Conservation (phyloP, 2,329 filamentous ascomycete species). For the Claviceps sp. region DNA sequence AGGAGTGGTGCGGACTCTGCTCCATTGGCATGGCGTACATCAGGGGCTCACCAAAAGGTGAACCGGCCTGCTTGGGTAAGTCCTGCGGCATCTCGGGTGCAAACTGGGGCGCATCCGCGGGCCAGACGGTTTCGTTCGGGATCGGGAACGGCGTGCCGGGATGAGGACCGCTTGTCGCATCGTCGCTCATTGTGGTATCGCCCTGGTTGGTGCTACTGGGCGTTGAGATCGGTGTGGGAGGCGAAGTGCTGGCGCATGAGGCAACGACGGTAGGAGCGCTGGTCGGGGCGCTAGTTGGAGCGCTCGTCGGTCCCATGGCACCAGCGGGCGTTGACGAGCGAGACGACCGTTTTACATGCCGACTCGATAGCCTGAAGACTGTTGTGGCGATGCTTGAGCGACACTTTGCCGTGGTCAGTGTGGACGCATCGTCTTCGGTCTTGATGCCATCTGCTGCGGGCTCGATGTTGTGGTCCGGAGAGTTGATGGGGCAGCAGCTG, state of each 20-base stretch:
- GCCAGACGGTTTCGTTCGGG: slow-evolving; percentile 24
- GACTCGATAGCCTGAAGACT: slow-evolving; percentile 18
- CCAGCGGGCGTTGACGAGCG: slow-evolving; percentile 21
- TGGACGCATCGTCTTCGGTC: slow-evolving; percentile 16
- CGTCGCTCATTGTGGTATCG: slow-evolving; percentile 21
- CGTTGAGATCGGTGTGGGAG: neutral
- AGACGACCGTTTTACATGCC: slow-evolving; percentile 23
- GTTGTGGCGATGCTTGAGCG: slow-evolving; percentile 16
- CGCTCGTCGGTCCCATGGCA: slow-evolving; percentile 7
- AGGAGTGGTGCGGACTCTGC: slow-evolving; percentile 17
- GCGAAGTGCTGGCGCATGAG: neutral
- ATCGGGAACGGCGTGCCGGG: slow-evolving; percentile 28
- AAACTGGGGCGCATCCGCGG: slow-evolving; percentile 26
- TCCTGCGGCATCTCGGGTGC: slow-evolving; percentile 18
- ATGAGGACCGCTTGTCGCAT: slow-evolving; percentile 22
- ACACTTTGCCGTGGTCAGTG: slow-evolving; percentile 15
- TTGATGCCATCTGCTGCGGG: slow-evolving; percentile 13
- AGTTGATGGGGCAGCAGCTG: slow-evolving; percentile 22
- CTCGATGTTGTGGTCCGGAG: slow-evolving; percentile 16
- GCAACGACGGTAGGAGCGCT: neutral
- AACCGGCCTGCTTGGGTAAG: slow-evolving; percentile 19
- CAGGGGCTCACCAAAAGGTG: slow-evolving; percentile 17
- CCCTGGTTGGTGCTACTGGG: slow-evolving; percentile 4
- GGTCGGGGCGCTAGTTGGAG: neutral
- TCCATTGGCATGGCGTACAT: slow-evolving; percentile 19